phyloP scores from a whole-genome alignment of 441 rosid genomes.

The Raphanus hybrid region DNA sequence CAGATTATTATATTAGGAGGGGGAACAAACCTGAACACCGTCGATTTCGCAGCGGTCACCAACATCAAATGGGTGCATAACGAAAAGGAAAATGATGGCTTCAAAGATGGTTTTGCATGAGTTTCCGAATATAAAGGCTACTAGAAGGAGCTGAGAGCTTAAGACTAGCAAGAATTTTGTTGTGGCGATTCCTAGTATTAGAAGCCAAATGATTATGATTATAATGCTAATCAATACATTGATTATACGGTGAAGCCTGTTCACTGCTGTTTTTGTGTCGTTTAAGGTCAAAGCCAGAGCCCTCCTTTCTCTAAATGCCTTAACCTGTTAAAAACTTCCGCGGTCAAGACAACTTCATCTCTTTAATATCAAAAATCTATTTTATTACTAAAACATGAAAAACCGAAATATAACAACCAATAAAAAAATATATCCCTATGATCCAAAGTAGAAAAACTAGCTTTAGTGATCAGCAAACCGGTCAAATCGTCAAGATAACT shows the following conservation, averaged over 20 bases:
- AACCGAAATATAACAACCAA: too few relatives aligned
- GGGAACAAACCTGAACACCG: constrained; percentile 59
- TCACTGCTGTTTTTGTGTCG: constrained; percentile 78
- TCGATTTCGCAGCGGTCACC: constrained; percentile 82
- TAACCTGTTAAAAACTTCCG: constrained; percentile 42
- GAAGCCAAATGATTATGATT: constrained; percentile 55
- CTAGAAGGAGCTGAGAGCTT: constrained; percentile 67
- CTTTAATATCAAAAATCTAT: too few relatives aligned
- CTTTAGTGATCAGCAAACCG: too few relatives aligned
- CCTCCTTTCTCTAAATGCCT: constrained; percentile 73
- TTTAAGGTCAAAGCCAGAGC: constrained; percentile 69
- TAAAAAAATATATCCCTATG: too few relatives aligned
- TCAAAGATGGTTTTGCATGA: constrained; percentile 74
- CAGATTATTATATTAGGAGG: not conserved
- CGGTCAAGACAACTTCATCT: too few relatives aligned
- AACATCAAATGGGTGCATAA: constrained; percentile 77
- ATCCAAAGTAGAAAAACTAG: too few relatives aligned
- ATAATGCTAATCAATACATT: constrained; percentile 51
- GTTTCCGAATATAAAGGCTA: constrained; percentile 71
- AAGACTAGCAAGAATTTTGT: constrained; percentile 58
- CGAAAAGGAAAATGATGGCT: constrained; percentile 69
- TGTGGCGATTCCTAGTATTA: constrained; percentile 70
- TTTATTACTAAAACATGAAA: too few relatives aligned
- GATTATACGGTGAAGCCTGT: constrained; percentile 59
- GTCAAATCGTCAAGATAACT: not conserved